Conservation (phyloP, 2,329 filamentous ascomycete species). For the Arthroderma uncinatum region DNA sequence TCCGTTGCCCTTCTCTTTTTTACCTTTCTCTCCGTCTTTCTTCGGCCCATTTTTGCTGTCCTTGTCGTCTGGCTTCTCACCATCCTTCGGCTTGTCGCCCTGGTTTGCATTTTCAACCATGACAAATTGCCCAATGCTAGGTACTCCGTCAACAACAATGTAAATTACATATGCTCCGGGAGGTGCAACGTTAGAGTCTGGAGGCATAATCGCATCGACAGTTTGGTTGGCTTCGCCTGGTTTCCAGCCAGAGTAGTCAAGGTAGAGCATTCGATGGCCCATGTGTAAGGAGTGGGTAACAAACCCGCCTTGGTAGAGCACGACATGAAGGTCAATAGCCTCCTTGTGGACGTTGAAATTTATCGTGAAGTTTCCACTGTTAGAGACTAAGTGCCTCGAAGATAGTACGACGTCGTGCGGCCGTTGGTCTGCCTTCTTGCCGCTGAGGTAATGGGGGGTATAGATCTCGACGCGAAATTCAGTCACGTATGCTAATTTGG, state of each 20-base stretch:
- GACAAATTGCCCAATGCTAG: conserved; percentile 43
- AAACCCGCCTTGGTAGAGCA: conserved; percentile 49
- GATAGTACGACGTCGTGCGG: conserved; percentile 41
- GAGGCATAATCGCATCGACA: conserved; percentile 44
- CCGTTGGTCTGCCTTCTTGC: conserved; percentile 38
- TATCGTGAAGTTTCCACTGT: conserved; percentile 38
- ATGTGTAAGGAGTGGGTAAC: conserved; percentile 52
- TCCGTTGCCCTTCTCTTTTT: not conserved
- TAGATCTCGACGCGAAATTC: conserved; percentile 54
- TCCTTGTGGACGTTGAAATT: conserved; percentile 37
- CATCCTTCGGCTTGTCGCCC: not conserved
- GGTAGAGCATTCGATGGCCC: conserved; percentile 47
- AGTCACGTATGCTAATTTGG: conserved; percentile 39
- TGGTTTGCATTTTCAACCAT: conserved; percentile 13
- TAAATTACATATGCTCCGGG: conserved; percentile 52
- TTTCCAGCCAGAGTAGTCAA: conserved; percentile 42
- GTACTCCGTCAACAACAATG: conserved; percentile 46
- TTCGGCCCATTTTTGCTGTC: not conserved
- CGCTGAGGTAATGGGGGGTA: conserved; percentile 49
- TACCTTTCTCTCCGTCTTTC: not conserved
- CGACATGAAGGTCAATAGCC: conserved; percentile 38
- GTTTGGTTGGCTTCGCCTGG: conserved; percentile 32
- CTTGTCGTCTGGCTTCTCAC: not conserved
- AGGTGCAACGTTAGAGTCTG: conserved; percentile 45
- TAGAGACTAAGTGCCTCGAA: conserved; percentile 33